Evolutionary conservation across 2,329 filamentous ascomycete genomes (phyloP).

Genomic region (Truncatella angustata): DNA sequence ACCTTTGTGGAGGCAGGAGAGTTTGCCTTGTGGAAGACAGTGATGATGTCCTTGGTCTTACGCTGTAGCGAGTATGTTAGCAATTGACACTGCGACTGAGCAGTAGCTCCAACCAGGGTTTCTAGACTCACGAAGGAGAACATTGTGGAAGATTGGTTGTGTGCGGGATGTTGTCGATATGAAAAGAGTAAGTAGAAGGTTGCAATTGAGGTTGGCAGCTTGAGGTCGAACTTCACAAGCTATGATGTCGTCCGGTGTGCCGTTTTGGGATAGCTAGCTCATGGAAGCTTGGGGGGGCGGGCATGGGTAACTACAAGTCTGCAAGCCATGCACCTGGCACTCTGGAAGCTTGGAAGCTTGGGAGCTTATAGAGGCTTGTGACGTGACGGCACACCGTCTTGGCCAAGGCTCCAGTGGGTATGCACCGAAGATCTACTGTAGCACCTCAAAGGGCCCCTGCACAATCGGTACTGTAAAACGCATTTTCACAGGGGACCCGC

Average conservation of each 20-base stretch:
- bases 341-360: no score
- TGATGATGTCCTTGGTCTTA: constrained; percentile 86
- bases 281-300: not conserved
- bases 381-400: no score
- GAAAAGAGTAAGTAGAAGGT: not conserved
- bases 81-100: not conserved
- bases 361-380: no score
- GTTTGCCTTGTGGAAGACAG: constrained; percentile 87
- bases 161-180: not conserved
- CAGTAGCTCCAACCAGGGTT: no score
- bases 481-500: not conserved
- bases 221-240: not conserved
- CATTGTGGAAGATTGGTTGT: constrained; percentile 31
- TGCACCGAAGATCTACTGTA: no score
- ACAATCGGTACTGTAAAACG: not conserved
- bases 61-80: constrained; percentile 44
- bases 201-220: constrained; percentile 2
- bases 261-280: not conserved
- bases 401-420: not conserved
- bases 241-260: constrained; percentile 10
- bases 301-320: not conserved
- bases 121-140: constrained; percentile 49
- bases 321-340: no score
- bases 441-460: not conserved
- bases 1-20: constrained; percentile 71